These are phyloP conservation scores for Amanita exitialis DNA, from an alignment of 768 basidiomycete species.

Conservation along the genomic window DNA sequence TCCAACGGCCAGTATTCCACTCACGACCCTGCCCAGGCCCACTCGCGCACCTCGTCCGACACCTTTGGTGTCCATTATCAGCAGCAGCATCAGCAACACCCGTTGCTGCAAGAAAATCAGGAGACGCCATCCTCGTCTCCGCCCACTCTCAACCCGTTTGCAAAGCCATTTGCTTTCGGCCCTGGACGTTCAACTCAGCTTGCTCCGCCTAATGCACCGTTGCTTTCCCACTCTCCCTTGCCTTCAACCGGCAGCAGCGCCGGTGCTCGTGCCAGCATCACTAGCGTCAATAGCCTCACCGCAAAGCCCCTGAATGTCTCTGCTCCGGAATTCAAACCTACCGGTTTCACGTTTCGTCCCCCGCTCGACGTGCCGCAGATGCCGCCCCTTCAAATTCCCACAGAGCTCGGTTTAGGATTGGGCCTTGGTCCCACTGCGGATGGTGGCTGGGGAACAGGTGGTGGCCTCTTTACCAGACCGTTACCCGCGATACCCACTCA, in stretches of 20 bases:
- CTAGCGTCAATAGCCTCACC: neutral
- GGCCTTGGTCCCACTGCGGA: slow-evolving; percentile 11
- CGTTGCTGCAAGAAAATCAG: slow-evolving; percentile 4
- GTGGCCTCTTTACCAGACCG: slow-evolving; percentile 15
- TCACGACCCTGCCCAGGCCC: slow-evolving; percentile 53
- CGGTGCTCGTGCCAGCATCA: neutral
- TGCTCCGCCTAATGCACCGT: slow-evolving; percentile 22
- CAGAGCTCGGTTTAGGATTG: slow-evolving; percentile 13
- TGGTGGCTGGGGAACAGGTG: neutral
- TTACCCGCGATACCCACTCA: slow-evolving; percentile 13
- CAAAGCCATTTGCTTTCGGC: slow-evolving; percentile 82
- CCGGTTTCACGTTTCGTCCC: slow-evolving; percentile 67
- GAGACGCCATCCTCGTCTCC: slow-evolving; percentile 14
- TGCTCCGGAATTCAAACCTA: slow-evolving; percentile 76
- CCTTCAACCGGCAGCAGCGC: slow-evolving; percentile 25
- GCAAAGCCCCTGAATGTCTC: slow-evolving; percentile 70
- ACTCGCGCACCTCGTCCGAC: slow-evolving; percentile 47
- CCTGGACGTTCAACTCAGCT: slow-evolving; percentile 19
- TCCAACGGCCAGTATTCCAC: slow-evolving; percentile 47
- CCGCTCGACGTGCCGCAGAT: slow-evolving; percentile 58
- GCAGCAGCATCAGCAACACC: slow-evolving; percentile 15
- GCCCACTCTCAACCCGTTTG: slow-evolving; percentile 58
- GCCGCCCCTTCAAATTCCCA: slow-evolving; percentile 19
- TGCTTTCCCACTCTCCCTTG: slow-evolving; percentile 29
- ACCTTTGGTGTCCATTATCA: slow-evolving; percentile 14